Conservation (phyloP, 164 flowering plant genomes). For the Stephania japonica region DNA sequence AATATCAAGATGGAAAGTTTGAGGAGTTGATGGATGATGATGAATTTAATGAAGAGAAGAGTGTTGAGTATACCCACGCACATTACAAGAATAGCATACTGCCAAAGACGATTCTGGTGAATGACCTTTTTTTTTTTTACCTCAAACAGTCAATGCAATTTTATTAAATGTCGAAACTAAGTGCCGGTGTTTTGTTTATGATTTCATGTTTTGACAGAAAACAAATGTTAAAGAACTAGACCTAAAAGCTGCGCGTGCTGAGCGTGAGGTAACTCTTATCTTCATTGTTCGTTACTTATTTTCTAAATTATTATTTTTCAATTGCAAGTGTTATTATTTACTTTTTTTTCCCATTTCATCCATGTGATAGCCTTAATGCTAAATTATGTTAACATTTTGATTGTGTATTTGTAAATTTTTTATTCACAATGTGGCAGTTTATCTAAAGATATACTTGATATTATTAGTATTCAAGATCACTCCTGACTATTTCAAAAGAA, state of each 20-base stretch:
- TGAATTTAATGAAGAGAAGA: slow-evolving; percentile 62
- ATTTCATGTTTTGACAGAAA: slow-evolving; percentile 45
- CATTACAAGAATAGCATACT: slow-evolving; percentile 48
- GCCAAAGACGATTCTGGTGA: slow-evolving; percentile 70
- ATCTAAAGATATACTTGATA: no score
- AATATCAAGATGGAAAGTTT: slow-evolving; percentile 56
- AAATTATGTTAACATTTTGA: no score
- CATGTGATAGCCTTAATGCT: no score
- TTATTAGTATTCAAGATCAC: no score
- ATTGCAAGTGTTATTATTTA: background rate
- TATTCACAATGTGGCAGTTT: no score
- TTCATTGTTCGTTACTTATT: background rate
- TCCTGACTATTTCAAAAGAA: no score
- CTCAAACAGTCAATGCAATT: background rate
- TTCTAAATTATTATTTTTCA: background rate
- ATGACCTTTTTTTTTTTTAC: background rate
- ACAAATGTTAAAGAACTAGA: slow-evolving; percentile 79
- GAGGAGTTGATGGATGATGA: slow-evolving; percentile 51
- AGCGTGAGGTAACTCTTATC: slow-evolving; percentile 60
- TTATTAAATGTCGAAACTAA: background rate
- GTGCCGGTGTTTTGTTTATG: slow-evolving; percentile 2
- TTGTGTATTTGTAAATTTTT: no score
- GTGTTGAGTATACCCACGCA: slow-evolving; percentile 51
- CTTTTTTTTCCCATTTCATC: background rate
- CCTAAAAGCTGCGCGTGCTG: slow-evolving; percentile 85